Base-by-base conservation (phyloP, 495 filamentous ascomycete genomes). In the Hyaloscypha variabilis region DNA sequence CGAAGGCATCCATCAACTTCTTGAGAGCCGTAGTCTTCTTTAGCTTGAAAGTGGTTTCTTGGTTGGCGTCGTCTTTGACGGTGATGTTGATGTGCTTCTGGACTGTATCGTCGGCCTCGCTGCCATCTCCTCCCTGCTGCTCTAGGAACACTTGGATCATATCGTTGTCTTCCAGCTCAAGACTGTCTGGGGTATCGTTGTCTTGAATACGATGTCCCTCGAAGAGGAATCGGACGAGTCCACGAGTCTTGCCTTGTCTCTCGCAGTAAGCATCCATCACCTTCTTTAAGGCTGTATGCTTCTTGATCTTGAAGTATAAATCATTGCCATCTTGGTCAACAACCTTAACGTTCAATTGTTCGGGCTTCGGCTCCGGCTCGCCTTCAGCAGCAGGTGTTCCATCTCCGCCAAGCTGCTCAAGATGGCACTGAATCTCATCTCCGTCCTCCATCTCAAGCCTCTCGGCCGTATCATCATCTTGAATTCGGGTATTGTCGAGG, bases 1-100 rank as follows among this genome's bases (percentile, higher is more conserved):
- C 92, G 77, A 91, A 93, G 6, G 90, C 90, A 67, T 91, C 88
- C 89, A 93, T 93, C 46, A 93, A 77, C 79, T 93, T 93, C 73
- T 88, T 89, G 50, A 93, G 80, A 65, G 84, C 81, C 0, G 90
- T 93, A 0, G 88, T 87, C 2, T 88, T 84, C 83, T 93, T 93
- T 75, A 93, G 91, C 80, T 92, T 92, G 78, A 92, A 93, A 74
- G 92, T 92, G 66, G 92, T 90, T 65, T 93, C 90, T 70, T 92
- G 92, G 77, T 92, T 90, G 77, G 89, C 19, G 29, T 25, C 90
- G 66, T 93, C 90, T 0, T 90, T 93, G 26, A 93, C 90, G 72
- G 91, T 92, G 79, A 93, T 92, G 72, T 92, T 93, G 26, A 93
- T 25, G 21, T 54, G 8, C 19, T 54, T 24, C n/a, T 54, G 51